Evolutionary conservation across 2,329 filamentous ascomycete genomes (phyloP).

Genomic region (Colletotrichum sp.): DNA sequence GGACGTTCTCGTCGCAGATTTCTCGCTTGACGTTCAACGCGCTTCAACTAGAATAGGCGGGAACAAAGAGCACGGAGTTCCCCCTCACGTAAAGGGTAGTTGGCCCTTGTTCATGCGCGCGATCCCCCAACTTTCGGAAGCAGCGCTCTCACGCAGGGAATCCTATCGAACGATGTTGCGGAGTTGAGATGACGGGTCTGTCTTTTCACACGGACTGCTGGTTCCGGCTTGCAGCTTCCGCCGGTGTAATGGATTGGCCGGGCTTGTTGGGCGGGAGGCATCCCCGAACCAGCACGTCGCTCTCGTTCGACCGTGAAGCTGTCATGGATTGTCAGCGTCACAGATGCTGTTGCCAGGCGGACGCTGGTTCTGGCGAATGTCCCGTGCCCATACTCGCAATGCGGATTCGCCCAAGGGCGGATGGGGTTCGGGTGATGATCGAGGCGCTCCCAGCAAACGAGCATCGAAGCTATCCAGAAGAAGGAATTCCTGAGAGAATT

Average conservation of each 20-base stretch:
- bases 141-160: background rate
- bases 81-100: background rate
- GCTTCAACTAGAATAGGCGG: background rate
- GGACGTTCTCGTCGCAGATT: background rate
- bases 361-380: background rate
- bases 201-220: background rate
- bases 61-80: background rate
- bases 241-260: background rate
- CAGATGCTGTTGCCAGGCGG: background rate
- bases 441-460: background rate
- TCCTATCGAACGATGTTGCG: background rate
- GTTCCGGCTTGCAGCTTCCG: background rate
- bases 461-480: background rate
- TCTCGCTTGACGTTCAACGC: constrained; percentile 4
- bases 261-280: background rate
- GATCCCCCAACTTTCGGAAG: background rate
- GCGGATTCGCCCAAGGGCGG: background rate
- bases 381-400: background rate
- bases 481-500: background rate
- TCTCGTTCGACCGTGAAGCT: background rate
- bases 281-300: background rate
- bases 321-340: background rate
- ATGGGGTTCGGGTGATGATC: background rate
- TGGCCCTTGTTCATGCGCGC: constrained; percentile 1
- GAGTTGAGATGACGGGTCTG: constrained; percentile 13